These are phyloP conservation scores for Ambrosiella cleistominuta DNA, from an alignment of 2,329 filamentous ascomycete genomes.

Conservation along the genomic window DNA sequence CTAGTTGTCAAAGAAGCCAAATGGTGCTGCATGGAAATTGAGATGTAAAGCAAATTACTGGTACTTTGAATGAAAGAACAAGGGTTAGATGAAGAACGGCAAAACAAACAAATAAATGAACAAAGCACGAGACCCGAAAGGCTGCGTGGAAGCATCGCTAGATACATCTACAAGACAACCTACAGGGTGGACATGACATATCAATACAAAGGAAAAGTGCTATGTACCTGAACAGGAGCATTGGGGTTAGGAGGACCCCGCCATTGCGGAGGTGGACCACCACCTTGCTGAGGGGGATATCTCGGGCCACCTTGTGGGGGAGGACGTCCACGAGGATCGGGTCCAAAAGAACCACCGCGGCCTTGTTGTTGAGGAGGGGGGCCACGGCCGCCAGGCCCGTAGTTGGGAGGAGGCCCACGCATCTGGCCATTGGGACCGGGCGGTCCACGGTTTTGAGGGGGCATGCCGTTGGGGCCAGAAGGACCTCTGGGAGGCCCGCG, in stretches of 20 bases:
- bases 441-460: slow-evolving; percentile 9
- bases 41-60: neutral
- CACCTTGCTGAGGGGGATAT: slow-evolving; percentile 7
- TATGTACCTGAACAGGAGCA: slow-evolving; percentile 7
- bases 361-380: slow-evolving; percentile 6
- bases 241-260: slow-evolving; percentile 8
- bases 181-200: neutral
- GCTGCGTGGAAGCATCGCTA: neutral
- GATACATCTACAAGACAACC: neutral
- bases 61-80: neutral
- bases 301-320: slow-evolving; percentile 1
- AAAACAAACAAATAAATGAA: neutral
- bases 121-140: neutral
- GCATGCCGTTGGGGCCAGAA: slow-evolving; percentile 5
- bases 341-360: neutral
- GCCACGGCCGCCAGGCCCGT: slow-evolving; percentile 5
- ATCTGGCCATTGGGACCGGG: slow-evolving; percentile 2
- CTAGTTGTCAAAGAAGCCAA: too few relatives aligned
- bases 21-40: neutral
- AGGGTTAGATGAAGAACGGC: neutral
- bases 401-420: slow-evolving; percentile 7
- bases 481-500: neutral
- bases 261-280: slow-evolving; percentile 8
- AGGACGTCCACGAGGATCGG: slow-evolving; percentile 1
- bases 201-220: neutral